Evolutionary conservation across 179 eudicot genomes (phyloP).

Genomic region (Silene noctiflora): DNA sequence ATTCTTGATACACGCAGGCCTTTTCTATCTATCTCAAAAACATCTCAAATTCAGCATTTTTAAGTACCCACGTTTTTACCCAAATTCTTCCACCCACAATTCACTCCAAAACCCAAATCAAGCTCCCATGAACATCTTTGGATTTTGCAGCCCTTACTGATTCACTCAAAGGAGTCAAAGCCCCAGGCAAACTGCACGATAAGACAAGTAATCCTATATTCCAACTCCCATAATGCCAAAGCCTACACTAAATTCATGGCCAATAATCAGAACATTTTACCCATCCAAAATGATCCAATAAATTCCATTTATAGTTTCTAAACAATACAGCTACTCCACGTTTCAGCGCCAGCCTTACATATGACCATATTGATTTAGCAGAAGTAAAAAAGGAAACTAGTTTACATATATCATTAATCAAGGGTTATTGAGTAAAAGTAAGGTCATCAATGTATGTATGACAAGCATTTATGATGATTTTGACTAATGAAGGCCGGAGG

Average conservation of each 20-base stretch:
- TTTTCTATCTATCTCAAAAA: not conserved
- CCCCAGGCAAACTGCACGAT: not conserved
- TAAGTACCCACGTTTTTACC: not conserved
- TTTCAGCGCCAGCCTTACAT: not conserved
- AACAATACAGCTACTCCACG: not conserved
- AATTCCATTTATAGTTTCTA: not conserved
- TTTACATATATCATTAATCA: not conserved
- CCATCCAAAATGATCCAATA: not conserved
- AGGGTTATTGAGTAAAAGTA: not conserved
- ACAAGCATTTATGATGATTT: not conserved
- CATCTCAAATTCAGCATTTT: not conserved
- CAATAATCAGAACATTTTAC: not conserved
- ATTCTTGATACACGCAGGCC: not conserved
- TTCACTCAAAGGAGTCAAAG: not conserved
- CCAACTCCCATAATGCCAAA: not conserved
- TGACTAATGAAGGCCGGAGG: not conserved
- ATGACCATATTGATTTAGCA: not conserved
- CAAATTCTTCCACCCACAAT: not conserved
- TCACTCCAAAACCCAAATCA: not conserved
- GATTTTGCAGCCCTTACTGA: not conserved
- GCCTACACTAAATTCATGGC: conserved; percentile 1
- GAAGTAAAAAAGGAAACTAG: not conserved
- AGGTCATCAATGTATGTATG: conserved; percentile 3
- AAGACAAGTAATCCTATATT: not conserved
- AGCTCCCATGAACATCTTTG: not conserved